Percentiles rank a stretch among this genome's conserved stretches.
Conservation (phyloP, 495 filamentous ascomycete genomes). For the Cladorrhinum samala region DNA sequence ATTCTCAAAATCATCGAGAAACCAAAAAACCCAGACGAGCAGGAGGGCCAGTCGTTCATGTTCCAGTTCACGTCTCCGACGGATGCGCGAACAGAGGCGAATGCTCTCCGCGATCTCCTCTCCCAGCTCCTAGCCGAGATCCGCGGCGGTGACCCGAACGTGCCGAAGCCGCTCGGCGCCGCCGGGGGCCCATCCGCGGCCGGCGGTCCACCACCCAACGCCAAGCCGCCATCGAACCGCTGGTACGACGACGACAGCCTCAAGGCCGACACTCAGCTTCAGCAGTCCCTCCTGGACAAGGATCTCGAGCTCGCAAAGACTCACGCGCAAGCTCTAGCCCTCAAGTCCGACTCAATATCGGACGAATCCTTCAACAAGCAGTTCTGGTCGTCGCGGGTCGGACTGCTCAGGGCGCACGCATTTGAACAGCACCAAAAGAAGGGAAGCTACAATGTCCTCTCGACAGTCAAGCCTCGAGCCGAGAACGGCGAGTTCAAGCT, state of each 20-base stretch:
- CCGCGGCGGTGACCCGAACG: slow-evolving; percentile 51
- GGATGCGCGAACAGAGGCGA: slow-evolving; percentile 73
- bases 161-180: slow-evolving; percentile 36
- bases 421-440: slow-evolving; percentile 79
- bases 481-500: slow-evolving; percentile 73
- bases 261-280: slow-evolving; percentile 66
- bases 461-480: slow-evolving; percentile 74
- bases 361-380: slow-evolving; percentile 73
- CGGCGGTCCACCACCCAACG: slow-evolving; percentile 33
- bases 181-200: slow-evolving; percentile 26
- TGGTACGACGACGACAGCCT: slow-evolving; percentile 75
- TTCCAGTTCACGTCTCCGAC: slow-evolving; percentile 79
- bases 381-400: slow-evolving; percentile 86
- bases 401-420: slow-evolving; percentile 80
- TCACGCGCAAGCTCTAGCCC: slow-evolving; percentile 70
- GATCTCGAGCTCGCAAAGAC: slow-evolving; percentile 66
- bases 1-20: slow-evolving; percentile 83
- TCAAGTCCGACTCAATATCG: slow-evolving; percentile 74
- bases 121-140: slow-evolving; percentile 64
- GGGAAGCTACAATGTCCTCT: slow-evolving; percentile 87
- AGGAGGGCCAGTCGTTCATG: slow-evolving; percentile 61
- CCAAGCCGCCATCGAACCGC: slow-evolving; percentile 42
- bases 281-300: slow-evolving; percentile 76
- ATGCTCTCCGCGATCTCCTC: slow-evolving; percentile 73
- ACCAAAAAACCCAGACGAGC: slow-evolving; percentile 43